phyloP scores from a whole-genome alignment of 257 asterid genomes.

The Thymus quinquecostatus region DNA sequence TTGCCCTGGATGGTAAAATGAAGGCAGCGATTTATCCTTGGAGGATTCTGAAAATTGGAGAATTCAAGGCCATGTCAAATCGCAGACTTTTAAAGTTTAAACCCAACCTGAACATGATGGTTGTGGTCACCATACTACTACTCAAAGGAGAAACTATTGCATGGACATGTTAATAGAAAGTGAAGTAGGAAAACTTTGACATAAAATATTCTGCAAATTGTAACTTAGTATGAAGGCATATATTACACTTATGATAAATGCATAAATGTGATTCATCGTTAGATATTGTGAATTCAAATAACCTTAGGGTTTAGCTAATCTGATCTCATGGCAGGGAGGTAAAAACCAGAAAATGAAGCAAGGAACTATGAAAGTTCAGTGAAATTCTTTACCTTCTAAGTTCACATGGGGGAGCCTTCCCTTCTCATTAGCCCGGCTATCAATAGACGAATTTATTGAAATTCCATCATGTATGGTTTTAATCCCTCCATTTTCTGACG shows the following conservation, averaged over 20 bases:
- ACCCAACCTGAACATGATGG: background rate
- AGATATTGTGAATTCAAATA: conserved; percentile 6
- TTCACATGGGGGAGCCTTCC: conserved; percentile 52
- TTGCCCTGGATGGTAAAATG: conserved; percentile 46
- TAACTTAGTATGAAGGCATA: conserved; percentile 8
- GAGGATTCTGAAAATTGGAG: conserved; percentile 54
- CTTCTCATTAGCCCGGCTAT: conserved; percentile 48
- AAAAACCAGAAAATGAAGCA: background rate
- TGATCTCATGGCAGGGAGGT: conserved; percentile 5
- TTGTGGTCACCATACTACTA: background rate
- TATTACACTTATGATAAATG: background rate
- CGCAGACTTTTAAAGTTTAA: conserved; percentile 4
- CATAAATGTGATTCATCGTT: background rate
- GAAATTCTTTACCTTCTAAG: conserved; percentile 54
- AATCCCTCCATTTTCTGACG: conserved; percentile 43
- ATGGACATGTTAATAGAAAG: background rate
- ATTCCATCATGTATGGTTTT: conserved; percentile 39
- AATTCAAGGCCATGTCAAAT: conserved; percentile 7
- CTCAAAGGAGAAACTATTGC: background rate
- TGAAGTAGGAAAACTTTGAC: background rate
- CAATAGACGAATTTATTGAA: conserved; percentile 39
- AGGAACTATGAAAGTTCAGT: background rate
- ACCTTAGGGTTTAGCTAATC: background rate
- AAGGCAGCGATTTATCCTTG: conserved; percentile 39
- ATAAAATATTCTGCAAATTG: background rate